A percentile compares a stretch with the other conserved stretches of the same genome.
These are phyloP conservation scores for Boeremia exigua DNA, from an alignment of 2,329 filamentous ascomycete species.

Conservation along the genomic window DNA sequence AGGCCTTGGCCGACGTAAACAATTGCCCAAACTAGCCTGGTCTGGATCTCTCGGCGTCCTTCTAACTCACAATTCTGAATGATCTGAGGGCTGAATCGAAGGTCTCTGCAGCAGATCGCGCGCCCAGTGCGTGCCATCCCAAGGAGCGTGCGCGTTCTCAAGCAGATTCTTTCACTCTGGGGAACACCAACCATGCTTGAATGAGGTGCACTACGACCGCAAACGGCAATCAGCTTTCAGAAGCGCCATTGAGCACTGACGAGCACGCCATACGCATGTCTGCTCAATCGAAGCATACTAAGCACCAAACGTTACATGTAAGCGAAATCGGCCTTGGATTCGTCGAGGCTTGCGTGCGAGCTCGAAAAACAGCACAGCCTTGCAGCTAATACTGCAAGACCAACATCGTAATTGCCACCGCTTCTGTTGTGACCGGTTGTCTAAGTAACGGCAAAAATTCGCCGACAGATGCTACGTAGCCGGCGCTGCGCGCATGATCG, in stretches of 20 bases:
- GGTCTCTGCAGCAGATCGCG: slow-evolving; percentile 26
- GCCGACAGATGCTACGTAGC: neutral
- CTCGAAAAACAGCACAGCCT: neutral
- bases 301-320: neutral
- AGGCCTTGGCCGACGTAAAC: slow-evolving; percentile 40
- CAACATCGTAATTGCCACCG: neutral
- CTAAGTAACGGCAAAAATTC: slow-evolving; percentile 4
- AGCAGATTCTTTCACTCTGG: slow-evolving; percentile 25
- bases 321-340: neutral
- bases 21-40: slow-evolving; percentile 29
- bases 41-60: slow-evolving; percentile 19
- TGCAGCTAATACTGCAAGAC: neutral
- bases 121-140: slow-evolving; percentile 1
- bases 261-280: slow-evolving; percentile 8
- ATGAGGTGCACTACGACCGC: slow-evolving; percentile 14
- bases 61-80: slow-evolving; percentile 18
- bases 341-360: neutral
- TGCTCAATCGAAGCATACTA: neutral
- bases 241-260: slow-evolving; percentile 10
- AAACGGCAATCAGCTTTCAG: slow-evolving; percentile 17
- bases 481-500: slow-evolving; percentile 1
- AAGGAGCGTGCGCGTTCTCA: slow-evolving; percentile 25
- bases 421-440: neutral
- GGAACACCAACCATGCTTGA: slow-evolving; percentile 7
- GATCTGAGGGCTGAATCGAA: slow-evolving; percentile 32